Conservation (phyloP, 768 basidiomycete genomes). For the Amanita fuliginea region DNA sequence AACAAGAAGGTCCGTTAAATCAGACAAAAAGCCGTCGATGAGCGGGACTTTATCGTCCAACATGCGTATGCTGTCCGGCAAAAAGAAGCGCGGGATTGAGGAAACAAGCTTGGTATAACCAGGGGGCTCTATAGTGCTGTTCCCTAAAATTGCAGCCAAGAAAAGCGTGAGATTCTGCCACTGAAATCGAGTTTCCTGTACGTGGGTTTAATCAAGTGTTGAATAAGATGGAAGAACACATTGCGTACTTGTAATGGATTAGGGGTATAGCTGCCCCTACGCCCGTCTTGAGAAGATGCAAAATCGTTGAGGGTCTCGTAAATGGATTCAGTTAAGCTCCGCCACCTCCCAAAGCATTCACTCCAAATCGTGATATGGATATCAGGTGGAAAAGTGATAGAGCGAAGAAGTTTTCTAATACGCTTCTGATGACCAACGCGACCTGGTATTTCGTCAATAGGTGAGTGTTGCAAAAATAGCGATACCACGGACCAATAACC, state of each 20-base stretch:
- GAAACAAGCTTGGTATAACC: slow-evolving; percentile 37
- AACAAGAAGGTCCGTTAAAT: slow-evolving; percentile 59
- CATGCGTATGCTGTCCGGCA: slow-evolving; percentile 69
- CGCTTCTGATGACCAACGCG: slow-evolving; percentile 76
- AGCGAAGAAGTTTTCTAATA: slow-evolving; percentile 57
- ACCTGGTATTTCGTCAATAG: slow-evolving; percentile 28
- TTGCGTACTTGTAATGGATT: slow-evolving; percentile 18
- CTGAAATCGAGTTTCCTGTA: slow-evolving; percentile 61
- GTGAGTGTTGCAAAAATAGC: not conserved
- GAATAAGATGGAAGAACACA: not conserved
- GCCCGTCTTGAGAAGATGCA: slow-evolving; percentile 16
- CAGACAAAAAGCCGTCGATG: slow-evolving; percentile 53
- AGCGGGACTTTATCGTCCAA: slow-evolving; percentile 46
- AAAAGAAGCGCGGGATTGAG: slow-evolving; percentile 41
- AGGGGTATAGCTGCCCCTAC: slow-evolving; percentile 16
- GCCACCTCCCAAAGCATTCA: slow-evolving; percentile 75
- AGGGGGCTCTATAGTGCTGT: slow-evolving; percentile 44
- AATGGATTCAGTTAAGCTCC: slow-evolving; percentile 47
- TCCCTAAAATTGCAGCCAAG: slow-evolving; percentile 62
- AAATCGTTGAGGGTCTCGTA: slow-evolving; percentile 26
- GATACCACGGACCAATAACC: slow-evolving; percentile 45
- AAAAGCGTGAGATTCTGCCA: slow-evolving; percentile 84
- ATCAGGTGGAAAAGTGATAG: slow-evolving; percentile 50
- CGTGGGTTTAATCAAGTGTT: not conserved
- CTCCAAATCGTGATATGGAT: slow-evolving; percentile 76